These are phyloP conservation scores for Colletotrichum costaricense DNA, from an alignment of 2,329 filamentous ascomycete species.

Conservation along the genomic window DNA sequence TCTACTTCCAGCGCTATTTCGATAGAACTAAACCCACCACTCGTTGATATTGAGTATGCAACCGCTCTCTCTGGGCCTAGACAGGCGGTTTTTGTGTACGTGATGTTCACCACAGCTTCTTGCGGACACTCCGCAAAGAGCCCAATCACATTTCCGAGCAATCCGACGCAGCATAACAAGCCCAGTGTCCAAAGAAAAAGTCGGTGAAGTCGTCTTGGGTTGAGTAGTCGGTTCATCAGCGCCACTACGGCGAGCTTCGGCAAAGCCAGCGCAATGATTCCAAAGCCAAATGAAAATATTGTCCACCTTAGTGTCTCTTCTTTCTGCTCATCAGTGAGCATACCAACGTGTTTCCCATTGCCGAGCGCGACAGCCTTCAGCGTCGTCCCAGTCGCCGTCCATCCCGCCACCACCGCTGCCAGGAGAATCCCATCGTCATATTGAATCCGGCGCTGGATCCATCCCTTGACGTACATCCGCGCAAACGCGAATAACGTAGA, in stretches of 20 bases:
- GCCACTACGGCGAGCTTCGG: constrained; percentile 55
- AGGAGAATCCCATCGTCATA: constrained; percentile 26
- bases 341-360: constrained; percentile 50
- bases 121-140: constrained; percentile 56
- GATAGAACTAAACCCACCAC: constrained; percentile 42
- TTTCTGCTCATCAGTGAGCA: constrained; percentile 44
- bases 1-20: rapidly evolving
- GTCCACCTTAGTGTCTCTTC: constrained; percentile 47
- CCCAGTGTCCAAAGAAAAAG: constrained; percentile 51
- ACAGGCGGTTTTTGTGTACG: constrained; percentile 48
- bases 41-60: constrained; percentile 52
- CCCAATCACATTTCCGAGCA: constrained; percentile 51
- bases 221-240: constrained; percentile 50
- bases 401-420: constrained; percentile 19
- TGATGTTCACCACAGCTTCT: constrained; percentile 49
- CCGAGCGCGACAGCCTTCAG: constrained; percentile 47
- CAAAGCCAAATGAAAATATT: constrained; percentile 49
- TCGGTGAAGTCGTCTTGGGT: constrained; percentile 47
- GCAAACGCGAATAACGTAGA: constrained; percentile 21
- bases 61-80: constrained; percentile 48
- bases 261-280: constrained; percentile 50
- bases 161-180: constrained; percentile 42
- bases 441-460: constrained; percentile 19
- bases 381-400: constrained; percentile 23
- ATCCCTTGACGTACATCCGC: constrained; percentile 23